These are phyloP conservation scores for Pseudonitzschia multiseries DNA, from an alignment of 108 stramenopile genomes.

Conservation along the genomic window DNA sequence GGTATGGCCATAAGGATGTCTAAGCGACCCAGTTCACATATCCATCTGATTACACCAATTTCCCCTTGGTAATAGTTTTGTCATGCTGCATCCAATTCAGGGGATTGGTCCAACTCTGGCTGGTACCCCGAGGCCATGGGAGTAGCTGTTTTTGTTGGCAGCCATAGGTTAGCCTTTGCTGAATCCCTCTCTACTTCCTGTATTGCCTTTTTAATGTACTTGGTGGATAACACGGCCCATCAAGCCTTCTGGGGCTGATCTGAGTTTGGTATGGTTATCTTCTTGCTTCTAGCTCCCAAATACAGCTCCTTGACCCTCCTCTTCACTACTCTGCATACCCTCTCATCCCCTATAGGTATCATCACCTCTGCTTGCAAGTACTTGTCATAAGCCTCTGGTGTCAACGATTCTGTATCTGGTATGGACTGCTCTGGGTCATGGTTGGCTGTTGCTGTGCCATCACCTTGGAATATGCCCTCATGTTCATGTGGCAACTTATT, in stretches of 20 bases:
- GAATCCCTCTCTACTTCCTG: neutral
- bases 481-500: neutral
- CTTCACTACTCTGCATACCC: constrained; percentile 25
- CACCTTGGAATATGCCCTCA: neutral
- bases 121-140: neutral
- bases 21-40: constrained; percentile 47
- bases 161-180: neutral
- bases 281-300: too few relatives aligned
- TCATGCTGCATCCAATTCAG: constrained; percentile 19
- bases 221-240: neutral
- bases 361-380: constrained; percentile 47
- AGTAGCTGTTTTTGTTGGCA: too few relatives aligned
- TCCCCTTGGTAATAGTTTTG: constrained; percentile 30
- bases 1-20: constrained; percentile 50
- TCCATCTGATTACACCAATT: constrained; percentile 53
- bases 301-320: constrained; percentile 19
- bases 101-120: constrained; percentile 26
- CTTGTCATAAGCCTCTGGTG: constrained; percentile 23
- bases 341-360: constrained; percentile 25
- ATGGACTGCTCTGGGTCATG: too few relatives aligned
- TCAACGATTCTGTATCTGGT: neutral
- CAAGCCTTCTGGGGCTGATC: too few relatives aligned
- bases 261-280: too few relatives aligned
- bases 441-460: neutral
- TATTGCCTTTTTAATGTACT: constrained; percentile 1